Percentiles rank a stretch among this genome's conserved stretches.
Evolutionary conservation across 2,329 filamentous ascomycete species (phyloP).

Genomic region (Cladosporium sp.): DNA sequence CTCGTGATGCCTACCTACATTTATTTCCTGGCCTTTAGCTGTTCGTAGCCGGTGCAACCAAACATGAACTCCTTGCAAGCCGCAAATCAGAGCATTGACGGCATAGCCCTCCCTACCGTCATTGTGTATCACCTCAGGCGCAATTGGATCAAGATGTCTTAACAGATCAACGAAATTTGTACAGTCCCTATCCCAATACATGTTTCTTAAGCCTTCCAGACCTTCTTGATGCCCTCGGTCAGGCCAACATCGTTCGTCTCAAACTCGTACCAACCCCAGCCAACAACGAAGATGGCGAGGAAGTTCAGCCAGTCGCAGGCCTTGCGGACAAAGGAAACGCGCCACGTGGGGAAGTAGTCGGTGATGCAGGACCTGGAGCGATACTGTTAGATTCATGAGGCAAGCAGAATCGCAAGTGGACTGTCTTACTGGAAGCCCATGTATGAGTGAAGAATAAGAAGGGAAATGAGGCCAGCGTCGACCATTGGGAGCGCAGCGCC

Average conservation of each 20-base stretch:
- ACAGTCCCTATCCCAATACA: slow-evolving; percentile 11
- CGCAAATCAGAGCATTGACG: too few relatives aligned
- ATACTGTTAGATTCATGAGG: neutral
- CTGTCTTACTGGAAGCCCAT: slow-evolving; percentile 76
- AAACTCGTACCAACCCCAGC: slow-evolving; percentile 91
- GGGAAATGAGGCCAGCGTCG: slow-evolving; percentile 78
- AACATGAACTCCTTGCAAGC: too few relatives aligned
- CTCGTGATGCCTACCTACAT: too few relatives aligned
- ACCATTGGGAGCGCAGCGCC: slow-evolving; percentile 84
- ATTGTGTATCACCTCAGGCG: neutral
- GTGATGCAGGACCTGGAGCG: slow-evolving; percentile 61
- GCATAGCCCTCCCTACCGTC: too few relatives aligned
- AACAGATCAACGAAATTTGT: slow-evolving; percentile 3
- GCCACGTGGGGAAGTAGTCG: slow-evolving; percentile 79
- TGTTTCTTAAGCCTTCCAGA: slow-evolving; percentile 70
- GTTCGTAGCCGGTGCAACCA: too few relatives aligned
- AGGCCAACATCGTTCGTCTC: slow-evolving; percentile 97
- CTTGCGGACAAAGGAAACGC: slow-evolving; percentile 63
- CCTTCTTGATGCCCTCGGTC: slow-evolving; percentile 78
- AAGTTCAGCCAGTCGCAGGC: slow-evolving; percentile 74
- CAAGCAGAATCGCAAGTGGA: neutral
- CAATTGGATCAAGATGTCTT: too few relatives aligned
- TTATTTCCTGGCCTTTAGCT: too few relatives aligned
- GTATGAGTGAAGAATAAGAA: slow-evolving; percentile 87
- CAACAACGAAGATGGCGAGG: slow-evolving; percentile 70